A percentile compares a stretch with the other conserved stretches of the same genome.
Evolutionary conservation across 1,284 basidiomycete genomes (phyloP).

Genomic region (Sanguinoderma infundibulare): DNA sequence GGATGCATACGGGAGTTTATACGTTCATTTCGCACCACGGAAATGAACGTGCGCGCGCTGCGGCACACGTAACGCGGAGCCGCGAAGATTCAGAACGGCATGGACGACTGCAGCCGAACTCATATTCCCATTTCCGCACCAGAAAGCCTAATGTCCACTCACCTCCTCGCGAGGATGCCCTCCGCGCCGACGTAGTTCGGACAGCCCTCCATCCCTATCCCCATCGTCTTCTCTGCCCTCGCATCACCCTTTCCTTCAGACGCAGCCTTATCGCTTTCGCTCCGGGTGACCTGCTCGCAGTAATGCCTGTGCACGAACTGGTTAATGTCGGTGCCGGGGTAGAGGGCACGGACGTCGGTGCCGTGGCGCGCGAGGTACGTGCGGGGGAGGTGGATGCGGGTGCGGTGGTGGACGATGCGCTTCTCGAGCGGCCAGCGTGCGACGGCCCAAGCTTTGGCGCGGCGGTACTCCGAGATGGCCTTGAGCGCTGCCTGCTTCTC

Average conservation of each 20-base stretch:
- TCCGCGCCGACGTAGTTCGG: conserved; percentile 46
- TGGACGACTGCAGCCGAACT: background rate
- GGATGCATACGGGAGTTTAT: too few relatives aligned
- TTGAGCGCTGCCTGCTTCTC: conserved; percentile 28
- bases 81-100: background rate
- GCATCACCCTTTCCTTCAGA: conserved; percentile 27
- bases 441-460: conserved; percentile 40
- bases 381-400: conserved; percentile 44
- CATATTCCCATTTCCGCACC: background rate
- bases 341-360: conserved; percentile 38
- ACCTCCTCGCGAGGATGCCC: conserved; percentile 40
- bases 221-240: conserved; percentile 8
- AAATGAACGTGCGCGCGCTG: background rate
- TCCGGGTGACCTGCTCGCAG: conserved; percentile 29
- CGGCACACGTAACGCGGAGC: background rate
- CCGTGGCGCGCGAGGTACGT: conserved; percentile 43
- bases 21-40: background rate
- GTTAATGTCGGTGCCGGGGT: conserved; percentile 42
- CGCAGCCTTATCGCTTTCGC: conserved; percentile 40
- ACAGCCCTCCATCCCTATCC: conserved; percentile 19
- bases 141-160: conserved; percentile 7
- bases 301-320: conserved; percentile 44
- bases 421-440: conserved; percentile 42
- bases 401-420: conserved; percentile 28
- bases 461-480: conserved; percentile 30